Evolutionary conservation across 495 filamentous ascomycete genomes (phyloP).

Genomic region (Aspergillus egyptiacus): DNA sequence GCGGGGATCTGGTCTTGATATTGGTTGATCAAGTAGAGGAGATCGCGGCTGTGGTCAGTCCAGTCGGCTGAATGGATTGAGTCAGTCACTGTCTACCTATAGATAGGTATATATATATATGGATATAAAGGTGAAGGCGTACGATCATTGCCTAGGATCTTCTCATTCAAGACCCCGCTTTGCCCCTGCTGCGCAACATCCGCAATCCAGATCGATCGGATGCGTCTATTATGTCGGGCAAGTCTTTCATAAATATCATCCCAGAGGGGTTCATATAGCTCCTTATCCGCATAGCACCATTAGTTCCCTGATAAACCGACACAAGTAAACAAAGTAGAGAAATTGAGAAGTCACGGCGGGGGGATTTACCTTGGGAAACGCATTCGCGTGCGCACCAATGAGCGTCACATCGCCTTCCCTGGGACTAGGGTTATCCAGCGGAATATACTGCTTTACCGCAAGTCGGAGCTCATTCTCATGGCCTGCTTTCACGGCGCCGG

Average conservation of each 20-base stretch:
- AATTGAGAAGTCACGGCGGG: not conserved
- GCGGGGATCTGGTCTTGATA: constrained; percentile 64
- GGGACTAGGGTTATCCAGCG: constrained; percentile 48
- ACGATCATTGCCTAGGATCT: constrained; percentile 62
- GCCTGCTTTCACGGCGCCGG: constrained; percentile 41
- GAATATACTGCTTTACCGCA: constrained; percentile 69
- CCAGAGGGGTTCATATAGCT: constrained; percentile 73
- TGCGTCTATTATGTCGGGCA: constrained; percentile 30
- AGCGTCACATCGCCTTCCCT: constrained; percentile 62
- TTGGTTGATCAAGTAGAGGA: constrained; percentile 63
- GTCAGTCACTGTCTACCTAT: too few relatives aligned
- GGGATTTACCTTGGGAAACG: constrained; percentile 58
- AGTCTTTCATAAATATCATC: constrained; percentile 58
- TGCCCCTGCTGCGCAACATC: constrained; percentile 64
- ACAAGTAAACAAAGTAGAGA: not conserved
- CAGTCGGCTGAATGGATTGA: constrained; percentile 33
- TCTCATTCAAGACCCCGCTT: constrained; percentile 61
- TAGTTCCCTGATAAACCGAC: not conserved
- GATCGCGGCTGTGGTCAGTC: constrained; percentile 69
- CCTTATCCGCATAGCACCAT: constrained; percentile 41
- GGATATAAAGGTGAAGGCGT: not conserved
- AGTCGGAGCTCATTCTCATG: constrained; percentile 52
- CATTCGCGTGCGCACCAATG: constrained; percentile 69
- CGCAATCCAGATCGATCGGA: constrained; percentile 68
- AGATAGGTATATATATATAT: constrained; percentile 65